Conservation (phyloP, 441 rosid genomes). For the Rhodomyrtus psidioides region DNA sequence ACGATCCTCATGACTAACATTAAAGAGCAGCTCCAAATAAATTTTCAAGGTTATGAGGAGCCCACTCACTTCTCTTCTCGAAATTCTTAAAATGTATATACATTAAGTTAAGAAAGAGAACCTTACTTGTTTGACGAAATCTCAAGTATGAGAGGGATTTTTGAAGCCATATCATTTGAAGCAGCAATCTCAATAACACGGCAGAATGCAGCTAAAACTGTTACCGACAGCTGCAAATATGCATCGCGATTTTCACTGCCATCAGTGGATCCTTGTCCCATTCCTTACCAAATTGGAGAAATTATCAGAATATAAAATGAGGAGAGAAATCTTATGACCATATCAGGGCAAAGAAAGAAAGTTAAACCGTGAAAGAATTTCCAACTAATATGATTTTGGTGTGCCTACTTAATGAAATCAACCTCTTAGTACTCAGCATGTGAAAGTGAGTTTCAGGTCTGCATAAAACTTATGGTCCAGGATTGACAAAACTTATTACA, state of each 20-base stretch:
- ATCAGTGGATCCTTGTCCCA: constrained; percentile 37
- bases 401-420: not conserved
- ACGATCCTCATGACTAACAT: not conserved
- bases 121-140: constrained; percentile 46
- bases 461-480: fast-evolving
- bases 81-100: not conserved
- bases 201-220: constrained; percentile 75
- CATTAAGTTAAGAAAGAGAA: not conserved
- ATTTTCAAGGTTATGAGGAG: not conserved
- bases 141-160: constrained; percentile 63
- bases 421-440: not conserved
- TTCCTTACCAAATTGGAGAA: constrained; percentile 16
- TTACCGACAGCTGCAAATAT: constrained; percentile 65
- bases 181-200: constrained; percentile 71
- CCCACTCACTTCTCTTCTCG: not conserved
- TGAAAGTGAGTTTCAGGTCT: not conserved
- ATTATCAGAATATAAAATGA: not conserved
- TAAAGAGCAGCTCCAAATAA: not conserved
- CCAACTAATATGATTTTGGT: not conserved
- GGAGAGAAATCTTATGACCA: not conserved
- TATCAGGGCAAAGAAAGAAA: not conserved
- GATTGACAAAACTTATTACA: not conserved
- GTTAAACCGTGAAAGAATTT: not conserved
- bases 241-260: constrained; percentile 46
- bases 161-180: constrained; percentile 60